Evolutionary conservation across 2,329 filamentous ascomycete genomes (phyloP).

Genomic region (Beauveria varroae): DNA sequence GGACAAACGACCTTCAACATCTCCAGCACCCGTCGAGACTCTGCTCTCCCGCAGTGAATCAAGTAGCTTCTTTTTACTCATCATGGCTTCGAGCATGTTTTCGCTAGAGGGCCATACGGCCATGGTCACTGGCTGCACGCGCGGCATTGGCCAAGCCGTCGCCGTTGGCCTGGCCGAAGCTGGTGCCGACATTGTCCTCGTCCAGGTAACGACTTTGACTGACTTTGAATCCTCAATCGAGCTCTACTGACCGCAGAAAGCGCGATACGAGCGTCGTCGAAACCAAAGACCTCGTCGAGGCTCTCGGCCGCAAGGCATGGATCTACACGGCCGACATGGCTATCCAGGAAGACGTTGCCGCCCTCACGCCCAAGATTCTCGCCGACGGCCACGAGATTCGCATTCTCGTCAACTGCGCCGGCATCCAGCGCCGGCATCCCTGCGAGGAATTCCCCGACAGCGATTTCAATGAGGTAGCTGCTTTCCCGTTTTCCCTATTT

Average conservation of each 20-base stretch:
- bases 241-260: constrained; percentile 21
- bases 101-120: constrained; percentile 50
- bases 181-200: constrained; percentile 48
- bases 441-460: constrained; percentile 66
- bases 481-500: background rate
- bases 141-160: constrained; percentile 51
- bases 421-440: constrained; percentile 74
- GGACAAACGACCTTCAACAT: background rate
- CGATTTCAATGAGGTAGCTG: constrained; percentile 61
- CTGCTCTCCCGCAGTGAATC: too few relatives aligned
- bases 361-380: constrained; percentile 54
- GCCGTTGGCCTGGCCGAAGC: constrained; percentile 52
- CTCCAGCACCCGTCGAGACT: too few relatives aligned
- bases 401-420: constrained; percentile 80
- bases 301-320: constrained; percentile 56
- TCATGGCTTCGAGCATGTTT: constrained; percentile 37
- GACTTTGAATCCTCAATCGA: background rate
- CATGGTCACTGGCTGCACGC: constrained; percentile 48
- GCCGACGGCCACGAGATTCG: constrained; percentile 57
- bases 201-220: constrained; percentile 35
- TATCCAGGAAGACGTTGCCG: constrained; percentile 50
- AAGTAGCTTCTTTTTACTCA: background rate
- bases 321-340: constrained; percentile 67
- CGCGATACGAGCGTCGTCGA: constrained; percentile 33
- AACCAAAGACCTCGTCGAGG: constrained; percentile 56